Evolutionary conservation across 441 rosid species (phyloP).

Genomic region (Populus hybrid): DNA sequence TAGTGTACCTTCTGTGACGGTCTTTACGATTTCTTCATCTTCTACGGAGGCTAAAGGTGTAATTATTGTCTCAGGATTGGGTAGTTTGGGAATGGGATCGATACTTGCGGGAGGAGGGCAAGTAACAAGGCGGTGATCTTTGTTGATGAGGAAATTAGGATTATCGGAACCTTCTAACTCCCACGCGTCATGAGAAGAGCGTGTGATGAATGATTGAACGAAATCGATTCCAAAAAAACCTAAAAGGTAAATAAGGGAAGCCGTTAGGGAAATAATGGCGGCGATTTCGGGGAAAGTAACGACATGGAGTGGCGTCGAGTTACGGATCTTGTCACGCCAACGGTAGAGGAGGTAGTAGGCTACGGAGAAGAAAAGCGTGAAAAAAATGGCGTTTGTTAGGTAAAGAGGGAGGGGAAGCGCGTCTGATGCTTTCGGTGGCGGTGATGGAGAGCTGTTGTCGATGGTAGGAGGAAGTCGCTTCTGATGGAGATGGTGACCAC

Average conservation of each 20-base stretch:
- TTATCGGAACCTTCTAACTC: slow-evolving; percentile 41
- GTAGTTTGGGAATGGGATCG: slow-evolving; percentile 17
- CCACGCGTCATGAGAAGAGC: slow-evolving; percentile 68
- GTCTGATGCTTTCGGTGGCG: slow-evolving; percentile 61
- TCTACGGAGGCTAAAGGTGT: slow-evolving; percentile 38
- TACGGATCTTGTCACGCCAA: slow-evolving; percentile 89
- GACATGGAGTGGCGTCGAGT: slow-evolving; percentile 74
- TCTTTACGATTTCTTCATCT: slow-evolving; percentile 68
- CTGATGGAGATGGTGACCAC: slow-evolving; percentile 15
- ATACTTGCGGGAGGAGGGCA: slow-evolving; percentile 14
- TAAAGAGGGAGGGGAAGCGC: slow-evolving; percentile 77
- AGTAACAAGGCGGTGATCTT: slow-evolving; percentile 18
- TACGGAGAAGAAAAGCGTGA: slow-evolving; percentile 84
- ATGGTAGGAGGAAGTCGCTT: slow-evolving; percentile 5
- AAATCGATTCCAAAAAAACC: slow-evolving; percentile 87
- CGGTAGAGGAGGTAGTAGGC: slow-evolving; percentile 70
- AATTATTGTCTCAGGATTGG: slow-evolving; percentile 20
- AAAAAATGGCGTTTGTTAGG: slow-evolving; percentile 73
- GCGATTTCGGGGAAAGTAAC: slow-evolving; percentile 66
- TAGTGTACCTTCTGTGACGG: slow-evolving; percentile 48
- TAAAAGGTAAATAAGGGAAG: slow-evolving; percentile 74
- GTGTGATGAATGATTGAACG: slow-evolving; percentile 69
- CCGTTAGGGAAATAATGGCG: slow-evolving; percentile 62
- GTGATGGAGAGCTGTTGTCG: slow-evolving; percentile 16
- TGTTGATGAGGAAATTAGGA: slow-evolving; percentile 7